Evolutionary conservation across 1,139 yeast genomes (phyloP).

Genomic region (Hyphopichia buzzinii): DNA sequence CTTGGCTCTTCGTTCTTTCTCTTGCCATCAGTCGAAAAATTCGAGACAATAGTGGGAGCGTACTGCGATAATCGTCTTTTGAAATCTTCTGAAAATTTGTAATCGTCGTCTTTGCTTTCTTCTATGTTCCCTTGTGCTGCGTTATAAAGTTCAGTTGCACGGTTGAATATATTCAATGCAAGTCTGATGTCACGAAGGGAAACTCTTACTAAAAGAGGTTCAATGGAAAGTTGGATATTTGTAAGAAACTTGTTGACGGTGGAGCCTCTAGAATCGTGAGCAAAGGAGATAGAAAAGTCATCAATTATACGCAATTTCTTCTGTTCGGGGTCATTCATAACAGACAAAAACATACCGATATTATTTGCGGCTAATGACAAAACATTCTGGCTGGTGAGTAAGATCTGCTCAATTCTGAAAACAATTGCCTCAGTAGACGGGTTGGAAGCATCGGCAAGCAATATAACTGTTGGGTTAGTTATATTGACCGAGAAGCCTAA

Average conservation of each 20-base stretch:
- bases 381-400: constrained; percentile 66
- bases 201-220: constrained; percentile 76
- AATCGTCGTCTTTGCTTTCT: constrained; percentile 20
- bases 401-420: constrained; percentile 78
- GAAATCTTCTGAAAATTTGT: constrained; percentile 60
- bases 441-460: constrained; percentile 76
- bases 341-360: constrained; percentile 82
- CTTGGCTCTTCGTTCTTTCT: constrained; percentile 7
- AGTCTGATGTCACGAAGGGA: constrained; percentile 84
- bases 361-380: constrained; percentile 69
- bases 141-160: constrained; percentile 59
- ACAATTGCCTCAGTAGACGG: constrained; percentile 83
- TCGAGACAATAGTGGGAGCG: constrained; percentile 63
- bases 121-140: constrained; percentile 23
- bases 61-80: constrained; percentile 56
- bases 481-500: constrained; percentile 66
- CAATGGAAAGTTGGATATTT: constrained; percentile 67
- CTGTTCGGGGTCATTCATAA: constrained; percentile 64
- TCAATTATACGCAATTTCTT: constrained; percentile 74
- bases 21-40: constrained; percentile 24
- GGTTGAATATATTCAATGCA: constrained; percentile 70
- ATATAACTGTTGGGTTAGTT: constrained; percentile 72
- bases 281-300: constrained; percentile 79
- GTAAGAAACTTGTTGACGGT: constrained; percentile 57
- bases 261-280: constrained; percentile 71